Conservation (phyloP, 352 stramenopile genomes). For the Pythium monospermum region DNA sequence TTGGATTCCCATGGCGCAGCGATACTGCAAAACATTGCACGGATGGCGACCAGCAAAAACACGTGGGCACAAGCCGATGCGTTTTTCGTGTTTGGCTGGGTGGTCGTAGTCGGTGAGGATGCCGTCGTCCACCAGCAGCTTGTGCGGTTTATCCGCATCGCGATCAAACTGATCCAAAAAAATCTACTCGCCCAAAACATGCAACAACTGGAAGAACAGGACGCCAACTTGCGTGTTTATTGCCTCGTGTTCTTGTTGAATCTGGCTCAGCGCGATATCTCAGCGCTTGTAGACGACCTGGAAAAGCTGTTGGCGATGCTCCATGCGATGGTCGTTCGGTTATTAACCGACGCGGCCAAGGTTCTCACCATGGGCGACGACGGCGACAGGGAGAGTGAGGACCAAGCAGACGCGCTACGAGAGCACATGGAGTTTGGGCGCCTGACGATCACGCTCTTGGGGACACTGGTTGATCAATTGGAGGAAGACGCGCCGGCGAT, state of each 20-base stretch:
- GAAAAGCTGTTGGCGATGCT: conserved; percentile 31
- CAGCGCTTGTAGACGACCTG: conserved; percentile 27
- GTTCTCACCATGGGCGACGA: conserved; percentile 1
- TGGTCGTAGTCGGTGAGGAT: conserved; percentile 65
- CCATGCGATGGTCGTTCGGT: conserved; percentile 24
- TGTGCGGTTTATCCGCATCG: conserved; percentile 34
- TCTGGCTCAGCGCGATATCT: conserved; percentile 49
- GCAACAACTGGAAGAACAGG: conserved; percentile 32
- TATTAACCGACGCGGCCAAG: conserved; percentile 20
- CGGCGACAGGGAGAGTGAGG: not conserved
- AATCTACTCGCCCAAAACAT: conserved; percentile 28
- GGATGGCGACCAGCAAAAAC: conserved; percentile 66
- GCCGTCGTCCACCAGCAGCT: conserved; percentile 27
- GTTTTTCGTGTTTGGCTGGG: conserved; percentile 70
- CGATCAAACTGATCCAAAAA: conserved; percentile 37
- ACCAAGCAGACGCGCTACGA: conserved; percentile 11
- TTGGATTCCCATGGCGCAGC: conserved; percentile 36
- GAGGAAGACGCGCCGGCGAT: conserved; percentile 14
- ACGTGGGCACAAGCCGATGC: conserved; percentile 73
- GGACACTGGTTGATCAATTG: conserved; percentile 42
- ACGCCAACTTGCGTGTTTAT: conserved; percentile 66
- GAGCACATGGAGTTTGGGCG: conserved; percentile 61
- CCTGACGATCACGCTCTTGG: conserved; percentile 45
- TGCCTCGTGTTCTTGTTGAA: conserved; percentile 72
- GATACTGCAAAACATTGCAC: conserved; percentile 33